Evolutionary conservation across 1,284 basidiomycete genomes (phyloP), one percentile per base, ranked within the genome.

Genomic region (Cutaneotrichosporon spelunceum): DNA sequence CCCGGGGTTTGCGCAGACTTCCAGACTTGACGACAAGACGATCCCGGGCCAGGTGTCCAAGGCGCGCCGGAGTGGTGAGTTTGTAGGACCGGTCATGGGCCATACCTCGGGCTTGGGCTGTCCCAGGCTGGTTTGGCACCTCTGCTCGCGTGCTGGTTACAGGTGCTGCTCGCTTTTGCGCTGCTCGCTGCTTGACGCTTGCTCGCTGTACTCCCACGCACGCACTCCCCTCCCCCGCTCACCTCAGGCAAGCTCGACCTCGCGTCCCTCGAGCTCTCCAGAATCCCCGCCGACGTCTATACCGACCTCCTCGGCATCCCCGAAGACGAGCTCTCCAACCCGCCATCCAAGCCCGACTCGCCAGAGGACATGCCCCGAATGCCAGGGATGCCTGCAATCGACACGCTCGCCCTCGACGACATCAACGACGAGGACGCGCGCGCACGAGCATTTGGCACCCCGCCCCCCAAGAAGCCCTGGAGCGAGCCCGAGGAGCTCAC

Each of bases 401-500:
- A 60, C 45, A 49, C 57, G 11, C 58, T 53, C 33, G 27, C 39
- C 45, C 52, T 57, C 56, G 16, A 39, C 34, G 52, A 34, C 14
- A 11, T 16, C 23, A 59, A 44, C n/a, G 66, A 68, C 26, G 63
- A 67, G 42, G 49, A 61, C 42, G 50, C 34, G 30, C n/a, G 50
- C 36, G 44, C 39, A 14, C 48, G 61, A 36, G 64, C 68, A 2
- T 72, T 70, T 54, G 66, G 65, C 14, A 65, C 56, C 34, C 64
- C 62, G n/a, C 54, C 60, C 23, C 65, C 61, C 16, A 63, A 65
- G 59, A 53, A 49, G 34, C 60, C 62, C 33, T 74, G 72, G 72
- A 58, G 62, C 16, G 77, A 79, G 62, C 72, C 74, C 34, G 77
- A 76, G 61, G 78, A 79, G 60, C 52, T 79, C 21, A 66, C 64